Conservation (phyloP, 257 asterid genomes). For the Catharanthus roseus region DNA sequence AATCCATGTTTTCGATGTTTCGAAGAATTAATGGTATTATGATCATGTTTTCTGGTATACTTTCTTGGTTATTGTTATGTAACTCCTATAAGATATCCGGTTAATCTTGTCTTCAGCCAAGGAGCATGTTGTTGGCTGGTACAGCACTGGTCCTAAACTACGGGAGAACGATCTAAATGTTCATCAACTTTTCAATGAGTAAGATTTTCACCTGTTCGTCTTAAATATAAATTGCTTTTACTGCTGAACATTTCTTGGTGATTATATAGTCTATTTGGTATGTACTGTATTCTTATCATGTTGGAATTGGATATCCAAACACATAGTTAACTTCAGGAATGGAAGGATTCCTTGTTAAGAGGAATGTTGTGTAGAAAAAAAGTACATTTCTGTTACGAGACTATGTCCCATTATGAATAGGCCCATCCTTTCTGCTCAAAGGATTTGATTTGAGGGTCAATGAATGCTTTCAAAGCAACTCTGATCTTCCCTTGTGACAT, state of each 20-base stretch:
- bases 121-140: conserved; percentile 99
- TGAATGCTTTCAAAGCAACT: not conserved
- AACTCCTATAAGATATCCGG: not conserved
- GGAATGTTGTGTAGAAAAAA: not conserved
- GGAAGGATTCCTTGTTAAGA: not conserved
- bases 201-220: conserved; percentile 22
- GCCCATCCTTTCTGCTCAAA: not conserved
- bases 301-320: not conserved
- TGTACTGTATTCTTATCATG: not conserved
- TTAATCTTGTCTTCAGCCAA: conserved; percentile 51
- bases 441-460: not conserved
- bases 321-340: not conserved
- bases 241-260: not conserved
- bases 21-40: conserved; percentile 79
- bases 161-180: conserved; percentile 75
- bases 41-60: not conserved
- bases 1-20: conserved; percentile 92
- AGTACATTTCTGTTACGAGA: not conserved
- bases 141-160: conserved; percentile 93
- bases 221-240: not conserved
- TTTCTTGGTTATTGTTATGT: conserved; percentile 11
- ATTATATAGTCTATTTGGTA: not conserved
- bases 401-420: not conserved
- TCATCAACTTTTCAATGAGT: conserved; percentile 78
- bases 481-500: not conserved